Evolutionary conservation across 768 basidiomycete genomes (phyloP).

Genomic region (Candolleomyces efflorescens): DNA sequence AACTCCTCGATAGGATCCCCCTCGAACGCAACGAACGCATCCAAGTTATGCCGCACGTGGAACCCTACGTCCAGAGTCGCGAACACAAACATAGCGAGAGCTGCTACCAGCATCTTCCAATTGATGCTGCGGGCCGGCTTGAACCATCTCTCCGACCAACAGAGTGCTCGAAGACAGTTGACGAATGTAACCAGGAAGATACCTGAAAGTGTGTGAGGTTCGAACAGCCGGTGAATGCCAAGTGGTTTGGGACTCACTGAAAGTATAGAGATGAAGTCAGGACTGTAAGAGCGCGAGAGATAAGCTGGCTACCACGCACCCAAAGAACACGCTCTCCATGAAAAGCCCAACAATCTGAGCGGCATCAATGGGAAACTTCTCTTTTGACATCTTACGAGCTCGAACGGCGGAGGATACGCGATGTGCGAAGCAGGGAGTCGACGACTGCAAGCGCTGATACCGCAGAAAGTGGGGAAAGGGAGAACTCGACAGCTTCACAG

Average conservation of each 20-base stretch:
- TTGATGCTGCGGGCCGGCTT: conserved; percentile 22
- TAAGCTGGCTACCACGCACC: conserved; percentile 17
- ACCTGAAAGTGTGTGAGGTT: conserved; percentile 16
- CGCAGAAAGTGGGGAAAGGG: too few species aligned
- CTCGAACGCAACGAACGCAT: conserved; percentile 33
- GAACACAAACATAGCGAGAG: conserved; percentile 35
- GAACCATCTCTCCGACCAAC: conserved; percentile 24
- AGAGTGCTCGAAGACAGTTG: conserved; percentile 28
- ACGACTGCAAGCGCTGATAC: too few species aligned
- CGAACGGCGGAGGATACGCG: not conserved
- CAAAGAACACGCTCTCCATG: conserved; percentile 37
- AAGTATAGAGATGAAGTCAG: not conserved
- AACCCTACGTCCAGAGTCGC: conserved; percentile 38
- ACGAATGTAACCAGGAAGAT: conserved; percentile 35
- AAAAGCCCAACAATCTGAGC: conserved; percentile 38
- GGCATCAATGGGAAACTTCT: conserved; percentile 26
- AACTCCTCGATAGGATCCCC: conserved; percentile 31
- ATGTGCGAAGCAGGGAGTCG: too few species aligned
- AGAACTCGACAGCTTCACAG: too few species aligned
- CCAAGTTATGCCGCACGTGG: conserved; percentile 36
- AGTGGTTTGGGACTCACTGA: too few species aligned
- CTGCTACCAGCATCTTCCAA: conserved; percentile 31
- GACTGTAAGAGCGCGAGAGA: not conserved
- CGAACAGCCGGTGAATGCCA: not conserved
- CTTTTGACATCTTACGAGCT: conserved; percentile 15